Conservation (phyloP, 345 rosid genomes). For the Eucalyptus pauciflora region DNA sequence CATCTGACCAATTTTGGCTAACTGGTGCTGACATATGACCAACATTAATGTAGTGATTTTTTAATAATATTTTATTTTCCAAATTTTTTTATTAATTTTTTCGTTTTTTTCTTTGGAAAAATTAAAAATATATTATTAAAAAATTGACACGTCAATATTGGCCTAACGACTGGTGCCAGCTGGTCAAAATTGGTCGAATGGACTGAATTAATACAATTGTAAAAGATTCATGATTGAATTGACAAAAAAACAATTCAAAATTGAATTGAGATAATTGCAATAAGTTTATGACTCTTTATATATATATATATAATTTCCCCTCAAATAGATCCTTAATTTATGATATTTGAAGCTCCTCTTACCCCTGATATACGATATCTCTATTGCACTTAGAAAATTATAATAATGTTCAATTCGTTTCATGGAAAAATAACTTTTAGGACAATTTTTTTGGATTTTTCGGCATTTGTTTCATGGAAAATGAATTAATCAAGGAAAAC, state of each 20-base stretch:
- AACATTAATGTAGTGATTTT: rapidly evolving
- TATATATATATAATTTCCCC: no score
- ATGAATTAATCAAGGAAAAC: no score
- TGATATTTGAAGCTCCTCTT: not conserved
- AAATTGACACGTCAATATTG: rapidly evolving
- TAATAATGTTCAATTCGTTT: rapidly evolving
- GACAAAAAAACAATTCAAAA: no score
- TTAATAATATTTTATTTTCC: no score
- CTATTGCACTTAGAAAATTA: no score
- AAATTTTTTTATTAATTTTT: no score
- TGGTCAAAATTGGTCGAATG: rapidly evolving
- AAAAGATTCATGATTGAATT: no score
- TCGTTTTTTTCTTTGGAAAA: rapidly evolving
- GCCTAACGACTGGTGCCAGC: rapidly evolving
- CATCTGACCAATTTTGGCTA: rapidly evolving
- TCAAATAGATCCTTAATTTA: not conserved
- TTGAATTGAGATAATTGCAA: rapidly evolving
- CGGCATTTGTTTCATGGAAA: rapidly evolving
- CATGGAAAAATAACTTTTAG: no score
- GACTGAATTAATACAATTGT: no score
- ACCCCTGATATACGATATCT: not conserved
- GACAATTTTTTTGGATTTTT: no score
- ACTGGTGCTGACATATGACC: rapidly evolving
- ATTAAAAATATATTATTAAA: no score
- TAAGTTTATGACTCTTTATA: no score